Evolutionary conservation across 2,329 filamentous ascomycete genomes (phyloP).

Genomic region (Fusarium ambrosium): DNA sequence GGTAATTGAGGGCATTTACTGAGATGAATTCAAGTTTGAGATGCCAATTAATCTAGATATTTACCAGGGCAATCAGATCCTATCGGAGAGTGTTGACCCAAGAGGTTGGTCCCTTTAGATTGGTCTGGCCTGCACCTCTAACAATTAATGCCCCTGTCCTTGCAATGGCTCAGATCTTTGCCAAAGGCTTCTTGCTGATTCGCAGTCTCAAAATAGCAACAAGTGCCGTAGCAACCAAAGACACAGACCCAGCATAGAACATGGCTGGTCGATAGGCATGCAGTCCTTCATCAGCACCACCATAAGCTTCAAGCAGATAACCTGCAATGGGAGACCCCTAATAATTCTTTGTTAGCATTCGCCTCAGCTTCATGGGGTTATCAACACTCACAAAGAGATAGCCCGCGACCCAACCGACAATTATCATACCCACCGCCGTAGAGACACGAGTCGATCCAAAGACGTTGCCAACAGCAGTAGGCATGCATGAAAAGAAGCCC

Average conservation of each 20-base stretch:
- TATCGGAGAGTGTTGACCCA: background rate
- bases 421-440: slow-evolving; percentile 72
- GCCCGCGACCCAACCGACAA: slow-evolving; percentile 71
- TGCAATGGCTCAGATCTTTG: slow-evolving; percentile 20
- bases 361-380: too few species aligned
- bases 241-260: slow-evolving; percentile 66
- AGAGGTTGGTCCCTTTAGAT: background rate
- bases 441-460: slow-evolving; percentile 68
- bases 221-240: slow-evolving; percentile 19
- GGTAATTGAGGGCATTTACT: background rate
- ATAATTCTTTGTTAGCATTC: background rate
- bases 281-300: slow-evolving; percentile 63
- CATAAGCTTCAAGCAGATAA: slow-evolving; percentile 68
- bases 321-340: slow-evolving; percentile 72
- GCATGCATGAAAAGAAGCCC: slow-evolving; percentile 74
- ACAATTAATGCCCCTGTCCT: background rate
- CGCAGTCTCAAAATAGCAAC: slow-evolving; percentile 13
- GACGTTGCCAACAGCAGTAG: slow-evolving; percentile 71
- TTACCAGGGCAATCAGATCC: background rate
- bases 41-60: background rate
- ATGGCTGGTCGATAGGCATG: slow-evolving; percentile 71
- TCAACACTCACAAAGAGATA: slow-evolving; percentile 67
- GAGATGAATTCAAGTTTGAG: background rate
- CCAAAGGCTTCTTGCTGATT: slow-evolving; percentile 17
- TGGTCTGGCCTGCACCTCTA: background rate